These are phyloP conservation scores for Pichia scutulata DNA, from an alignment of 805 yeast genomes.

Conservation along the genomic window DNA sequence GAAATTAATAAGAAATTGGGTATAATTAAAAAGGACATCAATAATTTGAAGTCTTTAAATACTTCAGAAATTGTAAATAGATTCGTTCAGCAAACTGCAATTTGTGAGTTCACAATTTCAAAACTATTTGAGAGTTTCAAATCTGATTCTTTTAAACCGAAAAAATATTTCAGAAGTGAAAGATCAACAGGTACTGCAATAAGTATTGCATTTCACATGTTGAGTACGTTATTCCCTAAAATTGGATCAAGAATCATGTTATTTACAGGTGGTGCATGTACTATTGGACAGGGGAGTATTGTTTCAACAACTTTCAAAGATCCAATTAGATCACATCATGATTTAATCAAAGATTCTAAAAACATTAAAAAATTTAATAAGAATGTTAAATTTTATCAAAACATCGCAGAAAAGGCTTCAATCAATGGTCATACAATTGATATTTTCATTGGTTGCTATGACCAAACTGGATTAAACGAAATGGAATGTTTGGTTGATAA, in stretches of 20 bases:
- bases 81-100: constrained; percentile 40
- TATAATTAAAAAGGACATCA: constrained; percentile 30
- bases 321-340: constrained; percentile 61
- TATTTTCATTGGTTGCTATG: constrained; percentile 58
- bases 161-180: constrained; percentile 37
- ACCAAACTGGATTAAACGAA: constrained; percentile 60
- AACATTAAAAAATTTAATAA: constrained; percentile 34
- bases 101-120: constrained; percentile 44
- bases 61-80: constrained; percentile 22
- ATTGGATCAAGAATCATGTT: constrained; percentile 48
- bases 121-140: constrained; percentile 41
- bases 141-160: constrained; percentile 42
- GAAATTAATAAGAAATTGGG: constrained; percentile 42
- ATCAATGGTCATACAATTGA: constrained; percentile 48
- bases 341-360: constrained; percentile 38
- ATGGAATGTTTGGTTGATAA: constrained; percentile 51
- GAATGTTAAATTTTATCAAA: constrained; percentile 41
- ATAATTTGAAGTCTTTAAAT: constrained; percentile 1
- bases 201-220: constrained; percentile 36
- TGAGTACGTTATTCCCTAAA: constrained; percentile 34
- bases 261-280: constrained; percentile 59
- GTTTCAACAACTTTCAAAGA: constrained; percentile 50
- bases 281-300: constrained; percentile 56
- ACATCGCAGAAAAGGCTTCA: constrained; percentile 40
- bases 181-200: constrained; percentile 58